Base-by-base conservation (phyloP, 2,329 filamentous ascomycete genomes). In the Penicillium sp. region DNA sequence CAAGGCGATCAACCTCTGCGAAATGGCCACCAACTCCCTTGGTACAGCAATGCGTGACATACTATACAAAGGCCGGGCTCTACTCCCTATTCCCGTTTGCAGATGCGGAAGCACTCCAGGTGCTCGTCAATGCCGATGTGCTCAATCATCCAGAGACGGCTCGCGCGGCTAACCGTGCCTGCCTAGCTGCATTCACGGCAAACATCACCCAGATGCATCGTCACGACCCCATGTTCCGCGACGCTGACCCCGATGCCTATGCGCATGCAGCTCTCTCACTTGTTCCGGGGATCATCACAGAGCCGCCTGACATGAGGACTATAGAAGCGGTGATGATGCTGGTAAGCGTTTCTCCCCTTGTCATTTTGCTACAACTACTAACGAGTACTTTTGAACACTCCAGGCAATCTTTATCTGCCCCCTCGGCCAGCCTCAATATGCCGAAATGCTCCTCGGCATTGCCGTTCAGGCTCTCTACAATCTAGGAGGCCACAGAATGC, bases 51-150 rank as follows among this genome's bases (percentile, higher is more conserved):
- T 64, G 50, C 9, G 41, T 66, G 9, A 41, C 63, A 6, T 55
- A 66, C 34, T 66, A 49, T 26, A 32, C 47, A 2, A 55, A 20
- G 17, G 58, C 53, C 29, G 54, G 58, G 4, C 52, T 66, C 6
- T 66, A 66, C 41, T 62, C 62, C 2, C 51, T 66, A 13, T 65
- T 65, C 18, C 64, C 63, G 0, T 48, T 64, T 33, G 58, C 54
- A 12, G 57, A 66, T 18, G 40, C 48, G 8, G 51, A 56, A 5
- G 52, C 53, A 2, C n/a, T 63, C 23, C 44, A 47, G 17, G 33
- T 52, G 10, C 43, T 63, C 5, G 46, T 66, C 6, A 37, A 62
- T 7, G 42, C 54, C 3, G 34, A 54, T 46, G 41, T 56, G 3
- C 34, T 62, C 13, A 49, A 54, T 3, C 46, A 50, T 20, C 53